phyloP scores from a whole-genome alignment of 805 yeast genomes.

The Zygosaccharomyces pseudorouxii region DNA sequence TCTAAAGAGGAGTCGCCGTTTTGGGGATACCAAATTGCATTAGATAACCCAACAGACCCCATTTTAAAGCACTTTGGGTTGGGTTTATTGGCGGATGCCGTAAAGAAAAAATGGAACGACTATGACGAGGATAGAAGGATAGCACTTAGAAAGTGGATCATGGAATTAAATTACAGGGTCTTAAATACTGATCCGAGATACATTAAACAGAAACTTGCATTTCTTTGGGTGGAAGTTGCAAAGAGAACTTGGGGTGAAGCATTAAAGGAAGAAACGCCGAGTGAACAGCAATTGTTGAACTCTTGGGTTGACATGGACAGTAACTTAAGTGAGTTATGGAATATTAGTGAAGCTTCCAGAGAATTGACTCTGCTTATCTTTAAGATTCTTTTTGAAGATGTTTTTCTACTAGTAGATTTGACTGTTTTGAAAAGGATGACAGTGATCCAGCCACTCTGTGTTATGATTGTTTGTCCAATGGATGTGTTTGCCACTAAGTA shows the following conservation, averaged over 20 bases:
- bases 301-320: constrained; percentile 90
- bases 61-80: constrained; percentile 89
- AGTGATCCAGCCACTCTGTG: constrained; percentile 75
- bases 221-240: constrained; percentile 85
- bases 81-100: constrained; percentile 69
- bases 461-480: constrained; percentile 75
- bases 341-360: constrained; percentile 53
- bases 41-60: constrained; percentile 52
- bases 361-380: constrained; percentile 75
- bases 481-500: constrained; percentile 57
- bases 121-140: constrained; percentile 56
- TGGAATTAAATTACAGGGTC: constrained; percentile 65
- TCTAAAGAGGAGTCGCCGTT: constrained; percentile 76
- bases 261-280: constrained; percentile 36
- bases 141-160: constrained; percentile 78
- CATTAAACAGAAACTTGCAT: constrained; percentile 83
- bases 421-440: constrained; percentile 75
- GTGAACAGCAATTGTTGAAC: constrained; percentile 44
- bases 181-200: constrained; percentile 76
- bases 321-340: constrained; percentile 73
- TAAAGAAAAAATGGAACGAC: constrained; percentile 48
- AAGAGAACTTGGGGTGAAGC: constrained; percentile 87
- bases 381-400: constrained; percentile 87
- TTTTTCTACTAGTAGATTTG: constrained; percentile 87
- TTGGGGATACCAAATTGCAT: constrained; percentile 87